These are phyloP conservation scores for Trichoderma semiorbis DNA, from an alignment of 2,329 filamentous ascomycete species.

Conservation along the genomic window DNA sequence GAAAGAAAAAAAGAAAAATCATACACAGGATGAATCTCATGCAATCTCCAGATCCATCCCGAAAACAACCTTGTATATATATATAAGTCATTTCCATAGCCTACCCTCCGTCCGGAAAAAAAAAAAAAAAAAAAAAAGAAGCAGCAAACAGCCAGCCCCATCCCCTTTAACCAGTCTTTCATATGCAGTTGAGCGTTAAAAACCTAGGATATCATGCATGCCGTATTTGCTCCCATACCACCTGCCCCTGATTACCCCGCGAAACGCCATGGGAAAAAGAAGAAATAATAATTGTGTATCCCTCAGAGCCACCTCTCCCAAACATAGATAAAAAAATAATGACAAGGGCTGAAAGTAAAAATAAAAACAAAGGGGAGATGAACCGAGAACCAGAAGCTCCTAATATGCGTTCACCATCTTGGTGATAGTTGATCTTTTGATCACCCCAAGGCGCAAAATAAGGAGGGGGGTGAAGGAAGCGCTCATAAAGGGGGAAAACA, in stretches of 20 bases:
- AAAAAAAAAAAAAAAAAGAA: not conserved
- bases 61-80: not conserved
- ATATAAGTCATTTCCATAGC: slow-evolving; percentile 2
- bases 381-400: not conserved
- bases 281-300: not conserved
- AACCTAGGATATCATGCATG: slow-evolving; percentile 18
- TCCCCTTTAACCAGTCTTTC: slow-evolving; percentile 13
- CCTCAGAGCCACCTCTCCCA: not conserved
- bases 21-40: slow-evolving; percentile 10
- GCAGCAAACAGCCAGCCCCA: slow-evolving; percentile 2
- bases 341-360: not conserved
- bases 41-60: not conserved
- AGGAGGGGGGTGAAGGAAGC: not conserved
- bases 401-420: not conserved
- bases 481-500: not conserved
- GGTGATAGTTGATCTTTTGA: not conserved
- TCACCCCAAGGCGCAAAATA: not conserved
- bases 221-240: slow-evolving; percentile 7
- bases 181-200: slow-evolving; percentile 11
- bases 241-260: slow-evolving; percentile 1
- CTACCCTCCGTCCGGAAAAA: not conserved
- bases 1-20: not conserved
- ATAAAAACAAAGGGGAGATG: not conserved
- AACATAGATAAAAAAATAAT: not conserved
- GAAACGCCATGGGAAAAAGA: slow-evolving; percentile 12